Percentiles rank a stretch among this genome's conserved stretches.
Evolutionary conservation across 2,329 filamentous ascomycete species (phyloP).

Genomic region (Delphinella strobiligena): DNA sequence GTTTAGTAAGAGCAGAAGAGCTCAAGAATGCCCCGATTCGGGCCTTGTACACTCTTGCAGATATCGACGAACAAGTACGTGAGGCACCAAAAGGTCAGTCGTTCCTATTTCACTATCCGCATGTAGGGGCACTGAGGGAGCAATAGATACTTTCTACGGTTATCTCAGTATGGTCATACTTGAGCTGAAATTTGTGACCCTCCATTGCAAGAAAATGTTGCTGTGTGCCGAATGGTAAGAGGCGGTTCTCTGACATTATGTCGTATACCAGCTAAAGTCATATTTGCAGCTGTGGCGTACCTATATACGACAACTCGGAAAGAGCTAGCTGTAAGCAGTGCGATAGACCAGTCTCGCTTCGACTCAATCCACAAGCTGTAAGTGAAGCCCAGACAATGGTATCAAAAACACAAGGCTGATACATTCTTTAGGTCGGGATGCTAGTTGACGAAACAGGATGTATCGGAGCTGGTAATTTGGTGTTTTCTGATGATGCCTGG

Average conservation of each 20-base stretch:
- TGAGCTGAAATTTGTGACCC: constrained; percentile 27
- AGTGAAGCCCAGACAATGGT: constrained; percentile 4
- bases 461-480: constrained; percentile 38
- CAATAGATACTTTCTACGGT: constrained; percentile 27
- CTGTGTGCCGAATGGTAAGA: constrained; percentile 31
- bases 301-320: constrained; percentile 40
- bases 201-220: constrained; percentile 31
- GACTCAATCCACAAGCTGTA: constrained; percentile 31
- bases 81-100: neutral
- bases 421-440: constrained; percentile 23
- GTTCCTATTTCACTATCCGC: neutral
- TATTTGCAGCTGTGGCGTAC: constrained; percentile 36
- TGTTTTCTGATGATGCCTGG: constrained; percentile 45
- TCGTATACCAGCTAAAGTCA: neutral
- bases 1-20: neutral
- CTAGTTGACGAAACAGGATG: constrained; percentile 45
- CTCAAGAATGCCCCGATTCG: constrained; percentile 12
- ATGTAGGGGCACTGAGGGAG: constrained; percentile 6
- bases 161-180: constrained; percentile 34
- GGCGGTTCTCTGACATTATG: neutral
- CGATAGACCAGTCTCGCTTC: constrained; percentile 21
- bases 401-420: neutral
- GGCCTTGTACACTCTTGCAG: constrained; percentile 31
- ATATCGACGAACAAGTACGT: constrained; percentile 26
- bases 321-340: constrained; percentile 29